phyloP scores from a whole-genome alignment of 495 filamentous ascomycete species.

The Aspergillus sclerotiicarbonarius region DNA sequence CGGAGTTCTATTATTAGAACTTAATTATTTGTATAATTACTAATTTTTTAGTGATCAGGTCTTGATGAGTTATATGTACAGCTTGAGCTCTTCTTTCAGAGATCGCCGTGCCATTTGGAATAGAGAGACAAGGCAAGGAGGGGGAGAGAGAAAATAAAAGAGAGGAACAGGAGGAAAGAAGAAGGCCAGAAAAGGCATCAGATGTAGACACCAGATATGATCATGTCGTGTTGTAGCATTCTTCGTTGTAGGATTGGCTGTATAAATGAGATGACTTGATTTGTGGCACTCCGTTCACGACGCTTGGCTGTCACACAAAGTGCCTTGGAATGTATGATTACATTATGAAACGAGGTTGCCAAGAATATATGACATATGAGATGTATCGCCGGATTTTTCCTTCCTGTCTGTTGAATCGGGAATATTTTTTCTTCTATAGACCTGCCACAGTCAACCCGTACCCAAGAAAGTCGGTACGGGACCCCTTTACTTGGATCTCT shows the following conservation, averaged over 20 bases:
- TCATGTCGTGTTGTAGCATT: too few relatives aligned
- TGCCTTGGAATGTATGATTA: not conserved
- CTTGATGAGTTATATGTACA: slow-evolving; percentile 11
- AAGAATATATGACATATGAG: not conserved
- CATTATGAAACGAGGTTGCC: not conserved
- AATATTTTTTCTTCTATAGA: too few relatives aligned
- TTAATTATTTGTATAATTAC: slow-evolving; percentile 13
- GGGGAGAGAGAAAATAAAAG: not conserved
- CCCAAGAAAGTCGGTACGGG: too few relatives aligned
- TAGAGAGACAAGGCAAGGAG: not conserved
- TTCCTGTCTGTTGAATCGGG: too few relatives aligned
- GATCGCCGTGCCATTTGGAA: not conserved
- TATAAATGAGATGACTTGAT: too few relatives aligned
- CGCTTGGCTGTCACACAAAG: not conserved
- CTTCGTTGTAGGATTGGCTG: too few relatives aligned
- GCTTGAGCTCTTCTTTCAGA: not conserved
- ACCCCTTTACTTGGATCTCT: not conserved
- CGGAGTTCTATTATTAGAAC: slow-evolving; percentile 17
- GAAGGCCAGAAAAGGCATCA: too few relatives aligned
- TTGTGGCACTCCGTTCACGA: too few relatives aligned
- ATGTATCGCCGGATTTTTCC: too few relatives aligned
- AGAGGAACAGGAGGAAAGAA: not conserved
- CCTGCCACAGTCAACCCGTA: too few relatives aligned
- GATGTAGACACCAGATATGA: too few relatives aligned
- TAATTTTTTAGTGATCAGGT: not conserved